Evolutionary conservation across 1,284 basidiomycete species (phyloP).

Genomic region (Marasmius fiardii): DNA sequence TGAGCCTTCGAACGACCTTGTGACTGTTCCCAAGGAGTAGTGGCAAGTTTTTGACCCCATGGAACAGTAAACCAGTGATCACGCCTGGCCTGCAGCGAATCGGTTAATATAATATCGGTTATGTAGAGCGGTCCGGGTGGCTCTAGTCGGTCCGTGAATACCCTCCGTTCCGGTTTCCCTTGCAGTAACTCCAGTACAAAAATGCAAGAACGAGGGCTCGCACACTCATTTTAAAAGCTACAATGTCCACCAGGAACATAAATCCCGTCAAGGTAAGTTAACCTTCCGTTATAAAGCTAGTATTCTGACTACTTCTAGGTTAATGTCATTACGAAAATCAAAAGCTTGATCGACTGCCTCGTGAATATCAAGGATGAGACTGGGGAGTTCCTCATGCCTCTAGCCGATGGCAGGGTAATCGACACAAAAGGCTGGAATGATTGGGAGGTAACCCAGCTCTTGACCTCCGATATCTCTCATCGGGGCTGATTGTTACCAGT

Average conservation of each 20-base stretch:
- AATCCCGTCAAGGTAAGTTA: conserved; percentile 25
- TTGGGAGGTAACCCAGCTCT: conserved; percentile 44
- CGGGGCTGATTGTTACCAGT: conserved; percentile 26
- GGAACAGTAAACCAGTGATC: too few species aligned
- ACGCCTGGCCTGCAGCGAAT: too few species aligned
- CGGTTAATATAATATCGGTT: too few species aligned
- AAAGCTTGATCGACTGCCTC: conserved; percentile 49
- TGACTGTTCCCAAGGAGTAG: too few species aligned
- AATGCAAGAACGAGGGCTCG: too few species aligned
- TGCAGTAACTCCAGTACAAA: too few species aligned
- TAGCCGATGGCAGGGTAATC: conserved; percentile 56
- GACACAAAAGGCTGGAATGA: conserved; percentile 68
- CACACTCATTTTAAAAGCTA: too few species aligned
- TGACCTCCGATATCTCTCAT: neutral
- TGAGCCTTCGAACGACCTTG: too few species aligned
- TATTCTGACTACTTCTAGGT: conserved; percentile 17
- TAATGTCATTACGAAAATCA: conserved; percentile 33
- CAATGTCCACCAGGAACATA: conserved; percentile 25
- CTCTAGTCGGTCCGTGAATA: too few species aligned
- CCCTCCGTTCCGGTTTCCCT: too few species aligned
- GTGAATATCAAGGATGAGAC: conserved; percentile 60
- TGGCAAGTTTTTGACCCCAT: too few species aligned
- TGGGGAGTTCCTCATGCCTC: conserved; percentile 52
- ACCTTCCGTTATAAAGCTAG: conserved; percentile 1
- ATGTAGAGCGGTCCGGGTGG: too few species aligned